Conservation (phyloP, 1,284 basidiomycete genomes). For the Ustilago cynodontis region DNA sequence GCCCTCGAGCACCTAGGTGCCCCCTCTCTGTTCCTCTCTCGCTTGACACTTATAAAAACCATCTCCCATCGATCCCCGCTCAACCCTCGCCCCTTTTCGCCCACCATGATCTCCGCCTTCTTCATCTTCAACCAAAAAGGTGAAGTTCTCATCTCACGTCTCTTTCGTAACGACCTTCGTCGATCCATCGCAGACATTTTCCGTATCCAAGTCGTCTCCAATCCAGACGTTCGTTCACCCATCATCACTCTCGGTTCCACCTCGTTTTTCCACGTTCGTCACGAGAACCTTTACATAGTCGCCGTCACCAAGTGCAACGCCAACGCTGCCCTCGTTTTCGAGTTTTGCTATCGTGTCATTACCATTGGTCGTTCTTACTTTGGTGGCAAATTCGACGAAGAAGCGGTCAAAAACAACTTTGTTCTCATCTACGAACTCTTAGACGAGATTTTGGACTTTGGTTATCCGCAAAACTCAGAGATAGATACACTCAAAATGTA, state of each 20-base stretch:
- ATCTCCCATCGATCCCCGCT: not conserved
- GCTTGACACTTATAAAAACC: conserved; percentile 8
- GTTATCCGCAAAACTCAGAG: conserved; percentile 99
- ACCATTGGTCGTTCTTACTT: conserved; percentile 94
- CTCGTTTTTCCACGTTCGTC: conserved; percentile 94
- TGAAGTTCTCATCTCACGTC: conserved; percentile 74
- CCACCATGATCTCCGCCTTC: conserved; percentile 78
- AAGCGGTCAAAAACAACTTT: conserved; percentile 97
- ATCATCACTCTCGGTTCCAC: conserved; percentile 98
- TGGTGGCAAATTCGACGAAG: conserved; percentile 96
- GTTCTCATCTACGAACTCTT: conserved; percentile 66
- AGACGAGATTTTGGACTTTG: conserved; percentile 91
- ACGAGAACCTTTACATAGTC: conserved; percentile 94
- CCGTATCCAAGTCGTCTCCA: conserved; percentile 90
- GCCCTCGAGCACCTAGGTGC: not conserved
- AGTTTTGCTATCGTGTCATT: conserved; percentile 96
- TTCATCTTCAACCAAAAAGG: conserved; percentile 99
- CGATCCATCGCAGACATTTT: conserved; percentile 67
- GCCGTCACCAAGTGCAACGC: conserved; percentile 98
- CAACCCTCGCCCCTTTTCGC: not conserved
- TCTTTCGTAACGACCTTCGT: conserved; percentile 65
- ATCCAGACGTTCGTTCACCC: conserved; percentile 93
- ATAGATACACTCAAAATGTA: conserved; percentile 97
- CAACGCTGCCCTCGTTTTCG: conserved; percentile 96
- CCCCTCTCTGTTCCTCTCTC: not conserved